Conservation (phyloP, 202 grass and related monocot species). For the Brachypodium distachyon region DNA sequence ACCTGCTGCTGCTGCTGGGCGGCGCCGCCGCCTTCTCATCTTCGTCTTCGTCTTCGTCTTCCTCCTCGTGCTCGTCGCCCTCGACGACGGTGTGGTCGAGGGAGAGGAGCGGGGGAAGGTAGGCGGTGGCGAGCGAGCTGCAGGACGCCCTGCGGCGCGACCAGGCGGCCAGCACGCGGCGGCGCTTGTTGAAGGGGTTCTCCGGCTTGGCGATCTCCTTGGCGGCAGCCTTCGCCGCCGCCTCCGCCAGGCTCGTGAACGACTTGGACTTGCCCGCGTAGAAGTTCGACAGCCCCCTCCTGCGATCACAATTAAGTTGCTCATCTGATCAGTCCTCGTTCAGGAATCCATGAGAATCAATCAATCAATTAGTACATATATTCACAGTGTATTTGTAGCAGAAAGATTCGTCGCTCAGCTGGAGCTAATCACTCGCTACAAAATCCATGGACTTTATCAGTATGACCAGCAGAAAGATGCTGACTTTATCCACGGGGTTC, state of each 20-base stretch:
- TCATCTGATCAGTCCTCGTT: not conserved
- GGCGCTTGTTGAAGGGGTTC: slow-evolving; percentile 89
- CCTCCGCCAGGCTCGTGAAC: slow-evolving; percentile 60
- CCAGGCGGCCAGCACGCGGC: slow-evolving; percentile 48
- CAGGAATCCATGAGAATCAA: not conserved
- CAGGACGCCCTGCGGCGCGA: slow-evolving; percentile 52
- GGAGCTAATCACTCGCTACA: not conserved
- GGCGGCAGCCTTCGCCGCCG: slow-evolving; percentile 22
- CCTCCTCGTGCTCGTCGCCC: slow-evolving; percentile 41
- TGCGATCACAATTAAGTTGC: not conserved
- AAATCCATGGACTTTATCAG: not conserved
- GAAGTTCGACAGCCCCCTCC: slow-evolving; percentile 74
- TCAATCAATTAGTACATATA: not conserved
- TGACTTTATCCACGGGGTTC: not conserved
- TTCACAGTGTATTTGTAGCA: not conserved
- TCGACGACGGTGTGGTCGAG: slow-evolving; percentile 34
- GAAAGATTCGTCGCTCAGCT: too few species aligned
- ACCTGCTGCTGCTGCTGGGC: not conserved
- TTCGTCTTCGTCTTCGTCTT: slow-evolving; percentile 5
- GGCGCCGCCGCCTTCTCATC: not conserved
- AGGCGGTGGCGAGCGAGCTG: slow-evolving; percentile 43
- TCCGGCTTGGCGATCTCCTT: slow-evolving; percentile 83
- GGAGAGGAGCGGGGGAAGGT: slow-evolving; percentile 46
- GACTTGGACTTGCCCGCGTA: slow-evolving; percentile 87
- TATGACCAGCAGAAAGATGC: not conserved